Conservation (phyloP, 139 green algal genomes). For the Haematococcus sp. region DNA sequence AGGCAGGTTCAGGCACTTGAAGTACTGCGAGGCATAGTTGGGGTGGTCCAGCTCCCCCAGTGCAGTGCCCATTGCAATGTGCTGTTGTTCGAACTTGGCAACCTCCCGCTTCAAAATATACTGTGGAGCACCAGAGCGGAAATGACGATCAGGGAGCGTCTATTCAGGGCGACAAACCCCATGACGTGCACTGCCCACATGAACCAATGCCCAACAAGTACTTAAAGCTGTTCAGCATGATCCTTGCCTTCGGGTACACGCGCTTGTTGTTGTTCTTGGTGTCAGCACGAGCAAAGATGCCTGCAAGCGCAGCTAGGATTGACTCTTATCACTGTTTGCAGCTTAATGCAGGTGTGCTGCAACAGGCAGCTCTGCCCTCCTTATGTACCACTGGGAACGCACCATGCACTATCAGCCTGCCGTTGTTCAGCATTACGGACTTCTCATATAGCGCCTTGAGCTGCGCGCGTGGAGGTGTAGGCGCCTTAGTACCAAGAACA, state of each 20-base stretch:
- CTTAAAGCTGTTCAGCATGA: not conserved
- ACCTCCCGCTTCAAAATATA: constrained; percentile 58
- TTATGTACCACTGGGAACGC: not conserved
- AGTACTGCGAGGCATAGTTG: constrained; percentile 58
- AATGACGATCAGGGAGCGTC: too few relatives aligned
- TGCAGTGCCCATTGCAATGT: constrained; percentile 46
- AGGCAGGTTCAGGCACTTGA: constrained; percentile 61
- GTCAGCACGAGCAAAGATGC: constrained; percentile 60
- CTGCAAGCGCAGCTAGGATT: constrained; percentile 19
- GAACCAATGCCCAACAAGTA: not conserved
- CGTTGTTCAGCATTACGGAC: constrained; percentile 48
- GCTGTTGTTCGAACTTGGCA: constrained; percentile 33
- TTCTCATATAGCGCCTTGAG: constrained; percentile 50
- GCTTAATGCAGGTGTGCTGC: not conserved
- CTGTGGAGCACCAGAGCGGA: constrained; percentile 31
- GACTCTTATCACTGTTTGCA: not conserved
- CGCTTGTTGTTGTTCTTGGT: constrained; percentile 65
- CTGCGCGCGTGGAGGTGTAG: constrained; percentile 31
- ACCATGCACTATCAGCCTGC: constrained; percentile 61
- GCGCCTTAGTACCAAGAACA: too few relatives aligned
- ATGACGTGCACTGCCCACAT: not conserved
- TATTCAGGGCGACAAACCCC: not conserved
- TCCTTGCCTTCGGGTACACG: constrained; percentile 57
- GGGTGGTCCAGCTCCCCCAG: constrained; percentile 70
- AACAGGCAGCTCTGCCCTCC: too few relatives aligned